Base-by-base conservation (phyloP, 371 early-diverging fungal species). In the Batrachochytrium dendrobatidis region DNA sequence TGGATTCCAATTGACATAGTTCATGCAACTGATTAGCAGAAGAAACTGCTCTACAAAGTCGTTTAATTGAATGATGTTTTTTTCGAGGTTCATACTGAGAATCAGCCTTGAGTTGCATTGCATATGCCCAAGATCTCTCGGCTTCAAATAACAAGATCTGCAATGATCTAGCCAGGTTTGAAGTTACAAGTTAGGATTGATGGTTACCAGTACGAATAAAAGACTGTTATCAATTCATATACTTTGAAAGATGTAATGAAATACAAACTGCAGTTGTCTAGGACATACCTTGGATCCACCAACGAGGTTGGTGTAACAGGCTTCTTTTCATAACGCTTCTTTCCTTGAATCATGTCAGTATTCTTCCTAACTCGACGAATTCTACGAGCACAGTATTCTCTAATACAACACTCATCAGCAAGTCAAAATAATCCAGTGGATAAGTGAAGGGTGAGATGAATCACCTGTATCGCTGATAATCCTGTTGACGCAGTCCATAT, bases 401-500 rank as follows among this genome's bases (percentile, higher is more conserved):
- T 70, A 17, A n/a, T n/a, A n/a, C n/a, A n/a, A n/a, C n/a, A n/a
- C n/a, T n/a, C n/a, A n/a, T n/a, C n/a, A n/a, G n/a, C n/a, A n/a
- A n/a, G n/a, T n/a, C n/a, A n/a, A n/a, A n/a, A n/a, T n/a, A n/a
- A n/a, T n/a, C n/a, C n/a, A n/a, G n/a, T n/a, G n/a, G n/a, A n/a
- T n/a, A n/a, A n/a, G n/a, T n/a, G n/a, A n/a, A n/a, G n/a, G 35
- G 6, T 10, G 31, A 2, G 1, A 46, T 45, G 34, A 48, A 49
- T 25, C 75, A 82, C 82, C 86, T 74, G 63, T 91, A 91, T 8
- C 89, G 84, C 46, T 81, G 76, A 55, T 87, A 89, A 60, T 91
- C 91, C 66, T 88, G 81, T 56, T 88, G 89, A 59, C 90, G 80
- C 32, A 91, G 66, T 29, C 91, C 91, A 70, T 90, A 86, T 10